Evolutionary conservation across 306 rosid genomes (phyloP).

Genomic region (Comarum palustre): DNA sequence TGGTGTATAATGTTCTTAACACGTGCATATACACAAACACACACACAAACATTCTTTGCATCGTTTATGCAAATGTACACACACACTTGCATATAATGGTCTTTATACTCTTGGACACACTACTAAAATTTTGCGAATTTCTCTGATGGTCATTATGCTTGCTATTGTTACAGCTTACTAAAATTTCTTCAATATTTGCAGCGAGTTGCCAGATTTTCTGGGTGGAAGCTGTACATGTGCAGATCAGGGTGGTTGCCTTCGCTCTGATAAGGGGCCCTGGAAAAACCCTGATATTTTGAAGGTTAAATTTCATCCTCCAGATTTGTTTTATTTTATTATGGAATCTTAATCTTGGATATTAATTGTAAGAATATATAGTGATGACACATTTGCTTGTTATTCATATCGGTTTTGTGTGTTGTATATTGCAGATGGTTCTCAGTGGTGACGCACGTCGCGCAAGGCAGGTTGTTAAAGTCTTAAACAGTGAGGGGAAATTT

Average conservation of each 20-base stretch:
- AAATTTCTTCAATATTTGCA: slow-evolving; percentile 38
- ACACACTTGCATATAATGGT: background rate
- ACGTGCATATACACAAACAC: background rate
- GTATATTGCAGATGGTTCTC: slow-evolving; percentile 68
- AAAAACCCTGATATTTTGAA: slow-evolving; percentile 82
- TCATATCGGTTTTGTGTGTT: slow-evolving; percentile 27
- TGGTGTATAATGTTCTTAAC: background rate
- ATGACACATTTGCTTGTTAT: slow-evolving; percentile 5
- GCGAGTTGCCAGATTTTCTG: slow-evolving; percentile 94
- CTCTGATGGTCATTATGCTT: background rate
- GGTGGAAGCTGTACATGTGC: slow-evolving; percentile 92
- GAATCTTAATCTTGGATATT: background rate
- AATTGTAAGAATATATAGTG: background rate
- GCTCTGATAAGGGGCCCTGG: slow-evolving; percentile 98
- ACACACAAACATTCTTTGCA: background rate
- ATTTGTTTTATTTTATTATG: background rate
- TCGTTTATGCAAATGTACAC: background rate
- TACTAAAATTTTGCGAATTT: background rate
- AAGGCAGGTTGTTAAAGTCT: slow-evolving; percentile 85
- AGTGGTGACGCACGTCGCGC: slow-evolving; percentile 71
- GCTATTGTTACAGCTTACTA: slow-evolving; percentile 17
- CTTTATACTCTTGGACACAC: background rate
- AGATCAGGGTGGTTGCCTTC: slow-evolving; percentile 89
- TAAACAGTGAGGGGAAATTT: slow-evolving; percentile 86
- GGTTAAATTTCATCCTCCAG: slow-evolving; percentile 40